Base-by-base conservation (phyloP, 148 eudicot genomes). In the Fagopyrum tataricum region DNA sequence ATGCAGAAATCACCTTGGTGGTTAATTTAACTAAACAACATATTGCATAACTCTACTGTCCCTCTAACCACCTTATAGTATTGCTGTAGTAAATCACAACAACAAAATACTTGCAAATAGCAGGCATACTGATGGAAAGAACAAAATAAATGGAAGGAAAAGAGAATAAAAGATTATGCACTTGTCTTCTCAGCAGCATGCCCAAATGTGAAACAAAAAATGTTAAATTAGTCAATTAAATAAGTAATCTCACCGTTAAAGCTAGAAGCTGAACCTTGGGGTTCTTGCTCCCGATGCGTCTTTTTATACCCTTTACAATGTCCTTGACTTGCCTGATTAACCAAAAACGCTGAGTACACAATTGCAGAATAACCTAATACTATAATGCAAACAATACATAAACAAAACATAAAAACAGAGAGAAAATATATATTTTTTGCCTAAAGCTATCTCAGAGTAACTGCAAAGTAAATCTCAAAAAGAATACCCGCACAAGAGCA, bases 181-280 rank as follows among this genome's bases (percentile, higher is more conserved):
- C 67, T 26, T 59, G 14, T 59, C 67, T 26, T 15, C 37, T 59
- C 39, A 59, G 40, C 14, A 59, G 67, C 67, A 26, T 11, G 3
- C 17, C 41, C 40, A 59, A 59, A 23, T 59, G 40, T 11, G 67
- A 59, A 24, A 26, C 14, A 59, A 59, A 55, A 61, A 26, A 61
- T 61, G n/a, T 17, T 61, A 61, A 26, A 17, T 26, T 10, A n/a
- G 67, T 61, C 40, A 61, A 24, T 26, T 11, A 12, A 31, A 26
- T 61, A 24, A 61, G 64, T 15, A 61, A 59, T 48, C 91, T 78
- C 74, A 93, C 98, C 74, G 89, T 91, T 70, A 93, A 77, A 80
- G 98, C 89, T 71, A 93, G 94, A 75, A 90, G 92, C 79, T 93
- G 98, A 78, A 87, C 94, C 84, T 91, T 93, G 1, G 96, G 77